Evolutionary conservation across 202 grass and related monocot genomes (phyloP), one percentile per base, ranked within the genome.

Genomic region (Zoysia matrella): DNA sequence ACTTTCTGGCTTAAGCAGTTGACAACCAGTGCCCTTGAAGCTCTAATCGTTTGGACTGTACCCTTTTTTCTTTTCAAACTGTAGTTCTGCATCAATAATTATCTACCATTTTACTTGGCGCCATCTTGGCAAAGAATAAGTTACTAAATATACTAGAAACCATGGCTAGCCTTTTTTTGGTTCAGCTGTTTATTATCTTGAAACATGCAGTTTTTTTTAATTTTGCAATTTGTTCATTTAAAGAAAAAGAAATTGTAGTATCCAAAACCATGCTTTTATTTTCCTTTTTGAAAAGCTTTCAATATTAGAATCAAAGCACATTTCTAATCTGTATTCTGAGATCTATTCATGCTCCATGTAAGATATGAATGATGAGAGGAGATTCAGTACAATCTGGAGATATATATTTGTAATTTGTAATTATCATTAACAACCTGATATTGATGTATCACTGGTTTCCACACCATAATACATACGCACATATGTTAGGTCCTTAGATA

Each of bases 371-470:
- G 22, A 22, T 22, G 22, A 22, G 22, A 22, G 15, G 14, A 73
- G 74, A 70, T 50, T 56, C 18, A 44, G 18, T 58, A 64, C 41
- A 57, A 2, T 64, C 43, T 43, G 41, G 48, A 64, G 53, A 56
- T 53, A 18, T 50, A 22, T 79, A 5, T 15, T 71, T 79, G 7
- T 42, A n/a, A 67, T 81, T 72, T 22, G 15, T 22, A 22, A 22
- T 22, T 83, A 51, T 49, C 30, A 81, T 42, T 50, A 86, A 76
- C 15, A 89, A 47, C 49, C 69, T 78, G 44, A 58, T 80, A 77
- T 42, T 5, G 36, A 64, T 64, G 36, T 63, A 80, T 50, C 46
- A 2, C 4, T 73, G 60, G 67, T 82, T 86, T 86, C 56, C 44
- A 18, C 72, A 68, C 52, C 40, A 42, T 45, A 48, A 53, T 12